A percentile compares a stretch with the other conserved stretches of the same genome.
Evolutionary conservation across 345 rosid species (phyloP).

Genomic region (Firmiana major): DNA sequence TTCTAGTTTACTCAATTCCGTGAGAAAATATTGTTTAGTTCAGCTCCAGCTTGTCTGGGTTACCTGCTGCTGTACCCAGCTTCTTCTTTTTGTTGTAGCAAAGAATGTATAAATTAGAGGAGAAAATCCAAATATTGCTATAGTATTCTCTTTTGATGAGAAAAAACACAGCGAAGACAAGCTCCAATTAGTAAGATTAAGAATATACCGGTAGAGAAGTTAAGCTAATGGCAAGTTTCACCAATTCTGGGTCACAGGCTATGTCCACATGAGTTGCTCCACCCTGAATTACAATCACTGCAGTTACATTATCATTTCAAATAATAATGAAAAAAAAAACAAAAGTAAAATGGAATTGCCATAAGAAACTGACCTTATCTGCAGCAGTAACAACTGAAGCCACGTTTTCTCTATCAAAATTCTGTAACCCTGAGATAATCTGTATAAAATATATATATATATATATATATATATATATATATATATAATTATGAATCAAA

Average conservation of each 20-base stretch:
- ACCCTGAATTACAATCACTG: constrained; percentile 31
- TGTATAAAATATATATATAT: background rate
- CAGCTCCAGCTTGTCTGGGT: background rate
- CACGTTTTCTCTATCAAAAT: constrained; percentile 49
- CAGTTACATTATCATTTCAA: background rate
- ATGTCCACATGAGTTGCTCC: constrained; percentile 74
- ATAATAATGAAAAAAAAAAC: background rate
- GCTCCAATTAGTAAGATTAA: background rate
- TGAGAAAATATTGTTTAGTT: background rate
- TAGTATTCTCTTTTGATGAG: background rate
- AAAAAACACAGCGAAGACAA: background rate
- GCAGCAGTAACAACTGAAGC: constrained; percentile 60
- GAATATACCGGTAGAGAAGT: constrained; percentile 59
- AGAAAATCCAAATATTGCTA: background rate
- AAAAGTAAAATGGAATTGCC: background rate
- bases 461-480: background rate
- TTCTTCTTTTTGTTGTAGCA: background rate
- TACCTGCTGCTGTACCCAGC: background rate
- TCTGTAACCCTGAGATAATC: constrained; percentile 58
- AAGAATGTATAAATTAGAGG: no score
- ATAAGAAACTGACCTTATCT: constrained; percentile 39
- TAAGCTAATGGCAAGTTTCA: constrained; percentile 47
- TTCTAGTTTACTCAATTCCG: background rate
- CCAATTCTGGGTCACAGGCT: constrained; percentile 62
- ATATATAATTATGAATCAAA: background rate